Evolutionary conservation across 2,329 filamentous ascomycete species (phyloP).

Genomic region (Seiridium unicorne): DNA sequence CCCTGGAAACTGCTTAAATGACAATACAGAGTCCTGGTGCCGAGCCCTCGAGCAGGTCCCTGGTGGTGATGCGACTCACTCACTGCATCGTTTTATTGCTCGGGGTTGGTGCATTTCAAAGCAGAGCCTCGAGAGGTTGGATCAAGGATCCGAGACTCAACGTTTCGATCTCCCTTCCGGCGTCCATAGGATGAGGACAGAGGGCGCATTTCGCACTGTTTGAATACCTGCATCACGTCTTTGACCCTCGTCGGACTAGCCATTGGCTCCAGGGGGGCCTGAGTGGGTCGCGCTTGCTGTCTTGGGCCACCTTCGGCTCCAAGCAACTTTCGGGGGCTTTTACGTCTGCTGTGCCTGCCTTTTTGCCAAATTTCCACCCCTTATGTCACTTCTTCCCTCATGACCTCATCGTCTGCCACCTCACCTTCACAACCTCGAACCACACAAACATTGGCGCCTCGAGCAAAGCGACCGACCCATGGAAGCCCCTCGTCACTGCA

Average conservation of each 20-base stretch:
- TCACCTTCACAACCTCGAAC: constrained; percentile 20
- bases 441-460: constrained; percentile 13
- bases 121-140: not conserved
- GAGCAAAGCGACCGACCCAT: not conserved
- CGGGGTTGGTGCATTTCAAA: not conserved
- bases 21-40: no score
- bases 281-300: not conserved
- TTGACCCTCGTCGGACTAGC: not conserved
- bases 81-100: no score
- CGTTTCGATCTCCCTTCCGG: not conserved
- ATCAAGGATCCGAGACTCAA: not conserved
- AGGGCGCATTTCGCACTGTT: constrained; percentile 8
- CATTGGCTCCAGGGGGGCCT: constrained; percentile 4
- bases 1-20: no score
- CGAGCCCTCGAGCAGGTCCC: no score
- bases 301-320: constrained; percentile 23
- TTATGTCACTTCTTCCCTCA: constrained; percentile 38
- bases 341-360: constrained; percentile 34
- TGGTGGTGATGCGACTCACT: no score
- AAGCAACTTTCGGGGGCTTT: constrained; percentile 29
- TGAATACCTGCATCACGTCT: constrained; percentile 10
- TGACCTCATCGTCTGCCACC: constrained; percentile 34
- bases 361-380: constrained; percentile 32
- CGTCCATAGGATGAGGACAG: not conserved
- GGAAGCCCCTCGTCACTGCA: not conserved